Evolutionary conservation across 495 filamentous ascomycete species (phyloP), one percentile per base, ranked within the genome.

Genomic region (Thozetella sp.): DNA sequence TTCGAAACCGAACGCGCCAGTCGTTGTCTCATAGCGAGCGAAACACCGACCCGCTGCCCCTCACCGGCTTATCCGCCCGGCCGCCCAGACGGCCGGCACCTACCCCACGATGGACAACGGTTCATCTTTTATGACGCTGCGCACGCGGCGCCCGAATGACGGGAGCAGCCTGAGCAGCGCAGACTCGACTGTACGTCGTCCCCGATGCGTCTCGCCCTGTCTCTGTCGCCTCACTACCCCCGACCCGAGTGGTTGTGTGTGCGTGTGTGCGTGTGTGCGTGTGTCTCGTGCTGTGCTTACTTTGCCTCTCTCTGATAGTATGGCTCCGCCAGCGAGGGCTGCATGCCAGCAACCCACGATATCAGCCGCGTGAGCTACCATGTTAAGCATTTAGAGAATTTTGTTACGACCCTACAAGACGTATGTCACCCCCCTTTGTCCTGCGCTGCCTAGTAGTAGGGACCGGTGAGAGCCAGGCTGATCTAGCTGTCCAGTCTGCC

Each of bases 311-410:
- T 51, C 53, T 65, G 56, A 54, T 60, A 80, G 77, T 80, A 80
- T 64, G 78, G 78, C 60, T 79, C 78, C 13, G 70, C 68, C 51
- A 69, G 69, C 56, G 72, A 76, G 24, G 68, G 66, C 46, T 72
- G 68, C n/a, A 67, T 69, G 9, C 62, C 76, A 27, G 76, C 76
- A 34, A 83, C 80, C 25, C 80, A 83, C 65, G 79, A 83, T 58
- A 79, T 77, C 48, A 79, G 78, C 54, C 75, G 80, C n/a, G 76
- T 80, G 23, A 81, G 66, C 66, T 83, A 77, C 55, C 80, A 81
- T 72, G 75, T 83, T 50, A 78, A 80, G 61, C 72, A 81, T 55
- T 67, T 83, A 15, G 73, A 74, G 27, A 72, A 72, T 43, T 83
- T 83, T 56, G 79, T 79, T 45, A 72, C 75, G 62, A 73, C 71